These are phyloP conservation scores for Flaveria floridana DNA, from an alignment of 140 eudicot genomes.

Conservation along the genomic window DNA sequence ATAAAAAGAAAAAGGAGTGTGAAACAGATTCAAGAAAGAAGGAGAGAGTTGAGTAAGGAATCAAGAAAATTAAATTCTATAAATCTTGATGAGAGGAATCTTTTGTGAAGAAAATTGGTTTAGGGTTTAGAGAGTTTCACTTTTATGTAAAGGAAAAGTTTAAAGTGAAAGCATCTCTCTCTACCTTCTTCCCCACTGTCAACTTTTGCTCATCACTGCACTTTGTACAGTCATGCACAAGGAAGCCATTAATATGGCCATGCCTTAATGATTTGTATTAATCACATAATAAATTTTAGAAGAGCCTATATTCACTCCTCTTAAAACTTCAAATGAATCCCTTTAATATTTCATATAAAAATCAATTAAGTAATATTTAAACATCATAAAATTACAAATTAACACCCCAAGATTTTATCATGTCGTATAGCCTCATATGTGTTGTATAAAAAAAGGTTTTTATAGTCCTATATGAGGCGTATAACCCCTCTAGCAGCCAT, in stretches of 20 bases:
- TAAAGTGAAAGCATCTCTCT: conserved; percentile 24
- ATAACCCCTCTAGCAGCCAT: no score
- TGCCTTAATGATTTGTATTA: conserved; percentile 32
- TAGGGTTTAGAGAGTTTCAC: conserved; percentile 13
- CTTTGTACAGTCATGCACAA: conserved; percentile 44
- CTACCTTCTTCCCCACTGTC: conserved; percentile 19
- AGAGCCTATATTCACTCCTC: no score
- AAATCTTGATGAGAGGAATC: conserved; percentile 19
- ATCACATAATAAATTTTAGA: conserved; percentile 1
- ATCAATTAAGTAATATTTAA: no score
- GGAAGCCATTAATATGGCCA: conserved; percentile 32
- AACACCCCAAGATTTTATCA: no score
- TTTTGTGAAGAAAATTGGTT: conserved; percentile 25
- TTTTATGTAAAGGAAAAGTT: conserved; percentile 32
- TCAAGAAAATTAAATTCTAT: no score
- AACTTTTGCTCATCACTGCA: conserved; percentile 40
- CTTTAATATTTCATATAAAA: no score
- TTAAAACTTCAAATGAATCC: no score
- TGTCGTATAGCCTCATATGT: no score
- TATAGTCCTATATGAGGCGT: no score
- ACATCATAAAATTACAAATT: no score
- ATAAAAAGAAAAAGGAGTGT: conserved; percentile 24
- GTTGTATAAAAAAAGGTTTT: no score
- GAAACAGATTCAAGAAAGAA: conserved; percentile 31
- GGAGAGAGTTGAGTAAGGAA: no score